Conservation (phyloP, 2,329 filamentous ascomycete genomes). For the Helicocarpus griseus region DNA sequence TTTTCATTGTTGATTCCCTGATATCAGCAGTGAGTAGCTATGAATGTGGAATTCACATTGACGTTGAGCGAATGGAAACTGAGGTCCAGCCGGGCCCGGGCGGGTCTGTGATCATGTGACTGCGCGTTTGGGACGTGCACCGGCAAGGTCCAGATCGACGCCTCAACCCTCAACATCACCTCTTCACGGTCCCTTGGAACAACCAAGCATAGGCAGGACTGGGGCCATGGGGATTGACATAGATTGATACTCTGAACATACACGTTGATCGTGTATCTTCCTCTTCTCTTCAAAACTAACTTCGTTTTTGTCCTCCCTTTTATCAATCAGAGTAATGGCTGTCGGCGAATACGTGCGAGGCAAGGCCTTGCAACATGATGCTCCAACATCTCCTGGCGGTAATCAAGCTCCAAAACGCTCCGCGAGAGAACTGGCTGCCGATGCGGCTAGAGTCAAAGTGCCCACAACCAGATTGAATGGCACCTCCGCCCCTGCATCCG, state of each 20-base stretch:
- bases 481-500: background rate
- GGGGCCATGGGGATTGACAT: background rate
- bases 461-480: slow-evolving; percentile 20
- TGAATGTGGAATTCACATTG: too few species aligned
- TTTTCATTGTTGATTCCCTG: too few species aligned
- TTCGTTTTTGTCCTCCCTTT: background rate
- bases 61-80: too few species aligned
- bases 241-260: background rate
- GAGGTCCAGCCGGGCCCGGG: too few species aligned
- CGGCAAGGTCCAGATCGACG: background rate
- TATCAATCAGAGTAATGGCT: slow-evolving; percentile 22
- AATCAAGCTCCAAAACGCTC: slow-evolving; percentile 11
- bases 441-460: slow-evolving; percentile 26
- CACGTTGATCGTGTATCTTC: background rate
- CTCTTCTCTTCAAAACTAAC: background rate
- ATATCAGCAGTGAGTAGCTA: too few species aligned
- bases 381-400: slow-evolving; percentile 22
- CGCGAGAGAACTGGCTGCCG: slow-evolving; percentile 24
- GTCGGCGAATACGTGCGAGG: slow-evolving; percentile 33
- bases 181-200: background rate
- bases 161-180: background rate
- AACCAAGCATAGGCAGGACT: background rate
- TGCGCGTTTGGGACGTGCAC: background rate
- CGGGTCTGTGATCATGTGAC: slow-evolving; percentile 3
- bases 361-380: slow-evolving; percentile 5